Percentiles rank a stretch among this genome's conserved stretches.
Evolutionary conservation across 208 protist species (phyloP).

Genomic region (Angomonas ambiguus): DNA sequence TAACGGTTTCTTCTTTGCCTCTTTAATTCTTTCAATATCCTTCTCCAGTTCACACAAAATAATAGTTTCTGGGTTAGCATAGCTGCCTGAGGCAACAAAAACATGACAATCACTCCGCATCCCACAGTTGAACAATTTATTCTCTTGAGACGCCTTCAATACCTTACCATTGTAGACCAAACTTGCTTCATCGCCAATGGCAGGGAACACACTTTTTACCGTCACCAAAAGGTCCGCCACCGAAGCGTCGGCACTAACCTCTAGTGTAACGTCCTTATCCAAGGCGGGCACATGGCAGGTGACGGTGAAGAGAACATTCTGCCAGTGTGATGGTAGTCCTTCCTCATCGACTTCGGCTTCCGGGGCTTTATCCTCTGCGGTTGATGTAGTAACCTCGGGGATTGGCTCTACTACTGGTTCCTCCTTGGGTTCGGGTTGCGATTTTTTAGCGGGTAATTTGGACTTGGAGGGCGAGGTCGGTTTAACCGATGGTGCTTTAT

Average conservation of each 20-base stretch:
- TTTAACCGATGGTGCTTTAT: too few species aligned
- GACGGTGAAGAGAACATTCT: conserved; percentile 23
- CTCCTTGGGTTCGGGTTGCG: not conserved
- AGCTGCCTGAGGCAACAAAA: conserved; percentile 51
- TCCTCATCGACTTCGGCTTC: not conserved
- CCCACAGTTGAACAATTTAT: conserved; percentile 49
- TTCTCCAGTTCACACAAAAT: conserved; percentile 64
- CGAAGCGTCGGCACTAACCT: conserved; percentile 41
- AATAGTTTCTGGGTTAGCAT: conserved; percentile 42
- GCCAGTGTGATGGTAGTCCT: conserved; percentile 21
- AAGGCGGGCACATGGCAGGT: conserved; percentile 48
- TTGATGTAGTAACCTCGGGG: conserved; percentile 5
- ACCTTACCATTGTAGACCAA: conserved; percentile 63
- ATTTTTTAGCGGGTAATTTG: not conserved
- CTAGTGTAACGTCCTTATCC: conserved; percentile 23
- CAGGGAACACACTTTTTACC: conserved; percentile 24
- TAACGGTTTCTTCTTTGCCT: conserved; percentile 14
- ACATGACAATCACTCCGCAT: conserved; percentile 44
- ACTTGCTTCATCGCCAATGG: conserved; percentile 22
- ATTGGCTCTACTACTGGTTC: not conserved
- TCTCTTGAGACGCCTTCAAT: conserved; percentile 23
- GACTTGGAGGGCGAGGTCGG: too few species aligned
- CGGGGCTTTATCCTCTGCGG: not conserved
- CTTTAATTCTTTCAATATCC: conserved; percentile 34
- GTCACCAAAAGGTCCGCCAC: conserved; percentile 42